Conservation (phyloP, 1,284 basidiomycete species). For the Ustanciosporium gigantosporum region DNA sequence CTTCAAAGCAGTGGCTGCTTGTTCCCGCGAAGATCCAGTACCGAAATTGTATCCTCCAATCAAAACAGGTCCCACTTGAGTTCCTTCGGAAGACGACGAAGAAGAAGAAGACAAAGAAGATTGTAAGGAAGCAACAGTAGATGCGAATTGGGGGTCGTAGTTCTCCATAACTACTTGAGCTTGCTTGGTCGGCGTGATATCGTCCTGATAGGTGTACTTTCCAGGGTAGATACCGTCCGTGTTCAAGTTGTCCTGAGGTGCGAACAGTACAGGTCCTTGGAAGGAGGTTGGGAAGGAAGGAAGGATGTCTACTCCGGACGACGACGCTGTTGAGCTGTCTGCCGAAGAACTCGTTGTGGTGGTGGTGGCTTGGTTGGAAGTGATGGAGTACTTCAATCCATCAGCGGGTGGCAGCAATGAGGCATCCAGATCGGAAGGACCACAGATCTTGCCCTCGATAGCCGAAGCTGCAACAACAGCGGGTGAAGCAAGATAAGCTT, state of each 20-base stretch:
- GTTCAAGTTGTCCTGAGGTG: constrained; percentile 95
- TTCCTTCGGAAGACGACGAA: not conserved
- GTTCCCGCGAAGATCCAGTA: constrained; percentile 96
- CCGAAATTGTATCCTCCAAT: constrained; percentile 98
- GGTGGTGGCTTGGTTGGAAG: constrained; percentile 37
- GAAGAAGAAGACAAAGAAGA: constrained; percentile 5
- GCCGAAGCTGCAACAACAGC: constrained; percentile 96
- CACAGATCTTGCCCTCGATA: constrained; percentile 84
- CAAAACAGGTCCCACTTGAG: constrained; percentile 71
- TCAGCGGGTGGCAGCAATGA: constrained; percentile 66
- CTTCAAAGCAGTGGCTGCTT: constrained; percentile 95
- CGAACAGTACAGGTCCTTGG: constrained; percentile 82
- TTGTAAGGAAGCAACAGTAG: constrained; percentile 70
- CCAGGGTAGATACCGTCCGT: constrained; percentile 99
- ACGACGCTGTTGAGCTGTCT: constrained; percentile 20
- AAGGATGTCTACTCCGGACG: constrained; percentile 40
- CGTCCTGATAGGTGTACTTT: constrained; percentile 99
- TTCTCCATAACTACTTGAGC: constrained; percentile 97
- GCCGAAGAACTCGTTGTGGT: constrained; percentile 26
- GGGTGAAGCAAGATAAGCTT: constrained; percentile 92
- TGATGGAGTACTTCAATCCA: constrained; percentile 63
- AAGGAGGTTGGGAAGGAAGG: constrained; percentile 75
- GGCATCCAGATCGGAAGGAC: constrained; percentile 72
- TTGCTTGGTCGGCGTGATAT: constrained; percentile 91
- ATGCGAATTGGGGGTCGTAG: constrained; percentile 87